These are phyloP conservation scores for Ziziphus jujuba DNA, from an alignment of 306 rosid species.

Conservation along the genomic window DNA sequence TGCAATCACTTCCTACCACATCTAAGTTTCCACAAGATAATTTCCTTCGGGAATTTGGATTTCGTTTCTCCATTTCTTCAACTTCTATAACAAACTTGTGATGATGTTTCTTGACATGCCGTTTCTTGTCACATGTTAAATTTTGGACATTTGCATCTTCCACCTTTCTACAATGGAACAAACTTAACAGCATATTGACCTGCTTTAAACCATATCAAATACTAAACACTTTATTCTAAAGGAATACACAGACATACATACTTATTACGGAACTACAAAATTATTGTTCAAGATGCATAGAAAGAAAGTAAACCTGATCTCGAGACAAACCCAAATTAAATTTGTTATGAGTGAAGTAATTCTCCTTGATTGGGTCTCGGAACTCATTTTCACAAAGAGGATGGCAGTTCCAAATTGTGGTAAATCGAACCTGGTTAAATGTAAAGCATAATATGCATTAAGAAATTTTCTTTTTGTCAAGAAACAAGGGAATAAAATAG, in stretches of 20 bases:
- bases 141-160: slow-evolving; percentile 12
- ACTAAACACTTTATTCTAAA: not conserved
- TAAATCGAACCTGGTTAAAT: slow-evolving; percentile 44
- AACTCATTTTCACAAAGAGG: slow-evolving; percentile 55
- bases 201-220: slow-evolving; percentile 23
- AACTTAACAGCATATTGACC: slow-evolving; percentile 45
- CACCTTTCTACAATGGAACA: slow-evolving; percentile 42
- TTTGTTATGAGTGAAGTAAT: slow-evolving; percentile 47
- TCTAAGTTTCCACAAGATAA: slow-evolving; percentile 19
- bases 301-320: slow-evolving; percentile 48
- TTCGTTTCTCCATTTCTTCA: slow-evolving; percentile 12
- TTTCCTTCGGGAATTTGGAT: slow-evolving; percentile 6
- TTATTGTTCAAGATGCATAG: not conserved
- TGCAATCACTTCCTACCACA: slow-evolving; percentile 3
- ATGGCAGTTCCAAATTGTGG: slow-evolving; percentile 48
- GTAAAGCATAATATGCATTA: slow-evolving; percentile 3
- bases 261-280: no score
- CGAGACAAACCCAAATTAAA: slow-evolving; percentile 63
- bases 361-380: slow-evolving; percentile 45
- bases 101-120: slow-evolving; percentile 4
- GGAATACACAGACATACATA: not conserved
- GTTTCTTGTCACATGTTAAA: slow-evolving; percentile 3
- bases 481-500: not conserved
- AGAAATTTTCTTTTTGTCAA: not conserved
- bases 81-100: not conserved